Evolutionary conservation across 2,329 filamentous ascomycete species (phyloP).

Genomic region (Myrmaecium sp.): DNA sequence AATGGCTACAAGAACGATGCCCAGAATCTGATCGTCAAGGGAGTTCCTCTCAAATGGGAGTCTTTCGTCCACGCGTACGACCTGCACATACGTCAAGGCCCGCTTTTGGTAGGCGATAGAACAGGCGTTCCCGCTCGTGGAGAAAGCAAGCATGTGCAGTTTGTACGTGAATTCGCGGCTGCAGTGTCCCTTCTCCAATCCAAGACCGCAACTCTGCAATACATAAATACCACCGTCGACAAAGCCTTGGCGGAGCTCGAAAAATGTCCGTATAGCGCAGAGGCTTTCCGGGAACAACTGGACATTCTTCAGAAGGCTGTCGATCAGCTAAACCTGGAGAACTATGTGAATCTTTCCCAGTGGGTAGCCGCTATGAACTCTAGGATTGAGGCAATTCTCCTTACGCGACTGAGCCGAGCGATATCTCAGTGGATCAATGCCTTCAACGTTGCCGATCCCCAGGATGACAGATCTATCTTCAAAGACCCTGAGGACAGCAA

Average conservation of each 20-base stretch:
- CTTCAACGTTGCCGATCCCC: slow-evolving; percentile 42
- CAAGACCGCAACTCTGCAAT: slow-evolving; percentile 64
- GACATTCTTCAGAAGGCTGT: slow-evolving; percentile 81
- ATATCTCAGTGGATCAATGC: slow-evolving; percentile 74
- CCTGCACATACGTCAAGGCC: slow-evolving; percentile 54
- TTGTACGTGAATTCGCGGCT: slow-evolving; percentile 81
- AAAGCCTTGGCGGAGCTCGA: slow-evolving; percentile 70
- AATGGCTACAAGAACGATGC: slow-evolving; percentile 87
- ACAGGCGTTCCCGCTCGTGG: slow-evolving; percentile 39
- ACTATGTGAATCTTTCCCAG: slow-evolving; percentile 78
- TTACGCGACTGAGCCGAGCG: slow-evolving; percentile 68
- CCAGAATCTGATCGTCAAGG: slow-evolving; percentile 66
- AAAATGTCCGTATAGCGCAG: slow-evolving; percentile 64
- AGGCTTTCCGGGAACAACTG: slow-evolving; percentile 64
- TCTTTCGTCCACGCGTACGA: slow-evolving; percentile 97
- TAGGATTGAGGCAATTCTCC: slow-evolving; percentile 65
- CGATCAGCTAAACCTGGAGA: slow-evolving; percentile 90
- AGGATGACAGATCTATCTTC: slow-evolving; percentile 31
- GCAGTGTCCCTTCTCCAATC: slow-evolving; percentile 75
- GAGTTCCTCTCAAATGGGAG: slow-evolving; percentile 85
- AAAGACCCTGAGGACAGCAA: slow-evolving; percentile 18
- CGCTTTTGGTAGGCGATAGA: slow-evolving; percentile 40
- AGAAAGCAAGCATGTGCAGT: slow-evolving; percentile 91
- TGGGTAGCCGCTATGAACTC: slow-evolving; percentile 83
- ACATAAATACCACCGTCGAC: slow-evolving; percentile 66